Evolutionary conservation across 495 filamentous ascomycete species (phyloP), one percentile per base, ranked within the genome.

Genomic region (Lasiosphaeris hirsuta): DNA sequence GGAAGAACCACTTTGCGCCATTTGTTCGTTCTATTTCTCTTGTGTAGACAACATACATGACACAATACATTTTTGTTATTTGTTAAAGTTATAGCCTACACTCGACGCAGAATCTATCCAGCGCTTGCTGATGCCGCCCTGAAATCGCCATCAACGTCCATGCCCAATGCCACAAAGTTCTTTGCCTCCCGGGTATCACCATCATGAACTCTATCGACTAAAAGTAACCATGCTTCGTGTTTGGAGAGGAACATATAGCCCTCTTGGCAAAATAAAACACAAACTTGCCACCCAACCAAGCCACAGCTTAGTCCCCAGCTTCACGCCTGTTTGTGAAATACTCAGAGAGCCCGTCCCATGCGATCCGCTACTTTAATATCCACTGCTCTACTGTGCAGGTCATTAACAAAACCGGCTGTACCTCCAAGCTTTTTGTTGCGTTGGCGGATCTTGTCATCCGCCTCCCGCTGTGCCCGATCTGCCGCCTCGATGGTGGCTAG

Each of bases 401-500:
- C 75, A 37, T 75, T 78, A 37, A 84, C 75, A 60, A 89, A 89
- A 43, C 80, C 79, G 18, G 78, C 84, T 39, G 81, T 83, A n/a
- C 81, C 84, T 33, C 82, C 84, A 60, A 78, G 80, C 64, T 82
- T 84, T 42, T 78, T 76, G 41, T 79, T 82, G 17, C 76, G 74
- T 59, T 80, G 73, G 40, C 86, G 76, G 34, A 75, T 78, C 45
- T 65, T 72, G 33, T 86, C 81, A 45, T 96, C 90, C 1, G 78
- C 80, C 63, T 89, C 85, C 35, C 76, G 74, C 59, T 84, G 81
- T 14, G 74, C 70, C 45, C 85, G 76, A 58, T 96, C 90, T 52
- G 78, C 77, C 39, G 82, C 81, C 34, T 80, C 81, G 39, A 94
- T 78, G 4, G 85, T 81, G 1, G 83, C 81, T 17, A 97, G 75